A percentile compares a stretch with the other conserved stretches of the same genome.
Evolutionary conservation across 257 asterid species (phyloP).

Genomic region (Penstemon davidsonii): DNA sequence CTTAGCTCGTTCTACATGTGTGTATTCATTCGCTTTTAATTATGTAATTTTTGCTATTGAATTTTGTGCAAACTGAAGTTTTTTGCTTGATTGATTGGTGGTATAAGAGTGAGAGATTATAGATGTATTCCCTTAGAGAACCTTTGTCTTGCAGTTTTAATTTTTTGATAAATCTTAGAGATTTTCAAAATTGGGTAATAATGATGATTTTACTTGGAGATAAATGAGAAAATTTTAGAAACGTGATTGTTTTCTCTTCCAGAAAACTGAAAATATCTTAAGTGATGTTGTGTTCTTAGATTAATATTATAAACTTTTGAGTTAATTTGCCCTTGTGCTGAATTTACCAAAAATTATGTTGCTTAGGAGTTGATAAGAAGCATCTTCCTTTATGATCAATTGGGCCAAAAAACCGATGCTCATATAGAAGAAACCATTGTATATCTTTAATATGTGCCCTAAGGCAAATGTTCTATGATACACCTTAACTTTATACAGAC

Average conservation of each 20-base stretch:
- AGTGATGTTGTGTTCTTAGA: background rate
- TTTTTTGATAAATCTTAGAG: background rate
- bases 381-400: background rate
- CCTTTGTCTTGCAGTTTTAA: background rate
- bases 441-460: background rate
- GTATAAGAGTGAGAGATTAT: constrained; percentile 1
- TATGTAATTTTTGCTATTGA: background rate
- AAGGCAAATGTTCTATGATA: constrained; percentile 1
- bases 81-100: constrained; percentile 13
- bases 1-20: background rate
- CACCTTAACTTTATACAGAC: background rate
- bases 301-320: background rate
- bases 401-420: too few species aligned
- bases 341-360: background rate
- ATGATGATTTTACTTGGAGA: background rate
- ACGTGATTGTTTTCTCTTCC: background rate
- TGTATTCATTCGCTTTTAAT: background rate
- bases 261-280: background rate
- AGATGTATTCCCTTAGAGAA: background rate
- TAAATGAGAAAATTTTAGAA: background rate
- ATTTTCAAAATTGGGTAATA: background rate
- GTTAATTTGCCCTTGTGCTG: background rate
- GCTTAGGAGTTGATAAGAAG: background rate
- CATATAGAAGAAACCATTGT: background rate
- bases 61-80: constrained; percentile 19